A percentile compares a stretch with the other conserved stretches of the same genome.
These are phyloP conservation scores for Reticulascus tulasneorum DNA, from an alignment of 2,329 filamentous ascomycete genomes.

Conservation along the genomic window DNA sequence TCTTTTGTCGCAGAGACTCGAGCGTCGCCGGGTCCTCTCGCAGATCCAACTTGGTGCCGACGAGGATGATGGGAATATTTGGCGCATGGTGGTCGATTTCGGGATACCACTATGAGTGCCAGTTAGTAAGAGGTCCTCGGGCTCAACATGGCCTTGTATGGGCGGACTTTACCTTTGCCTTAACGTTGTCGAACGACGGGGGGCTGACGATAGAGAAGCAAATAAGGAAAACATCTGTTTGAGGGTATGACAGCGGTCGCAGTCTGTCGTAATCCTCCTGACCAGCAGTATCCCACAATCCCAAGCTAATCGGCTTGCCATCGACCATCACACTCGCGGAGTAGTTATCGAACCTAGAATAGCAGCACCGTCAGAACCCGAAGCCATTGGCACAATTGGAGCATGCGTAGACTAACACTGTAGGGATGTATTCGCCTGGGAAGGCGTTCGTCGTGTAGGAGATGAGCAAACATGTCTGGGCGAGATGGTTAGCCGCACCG, in stretches of 20 bases:
- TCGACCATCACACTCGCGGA: conserved; percentile 99
- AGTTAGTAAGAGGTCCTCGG: background rate
- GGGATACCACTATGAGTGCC: conserved; percentile 73
- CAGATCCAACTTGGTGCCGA: conserved; percentile 94
- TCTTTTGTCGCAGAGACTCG: conserved; percentile 80
- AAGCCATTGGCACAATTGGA: background rate
- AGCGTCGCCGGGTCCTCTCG: conserved; percentile 81
- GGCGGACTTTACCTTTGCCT: conserved; percentile 71
- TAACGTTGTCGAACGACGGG: conserved; percentile 97
- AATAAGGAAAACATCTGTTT: conserved; percentile 97
- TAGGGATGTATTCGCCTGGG: conserved; percentile 99
- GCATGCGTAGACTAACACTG: conserved; percentile 63
- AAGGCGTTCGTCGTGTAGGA: conserved; percentile 99
- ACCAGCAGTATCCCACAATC: conserved; percentile 96
- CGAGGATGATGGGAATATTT: conserved; percentile 91
- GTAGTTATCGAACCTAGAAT: conserved; percentile 89
- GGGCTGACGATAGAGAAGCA: conserved; percentile 98
- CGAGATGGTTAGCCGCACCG: conserved; percentile 13
- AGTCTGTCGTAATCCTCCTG: conserved; percentile 98
- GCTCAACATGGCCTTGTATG: too few species aligned
- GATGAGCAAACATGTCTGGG: conserved; percentile 94
- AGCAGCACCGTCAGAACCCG: conserved; percentile 2
- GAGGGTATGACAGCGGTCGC: conserved; percentile 91
- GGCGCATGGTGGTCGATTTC: conserved; percentile 97
- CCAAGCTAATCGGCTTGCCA: conserved; percentile 93